Conservation (phyloP, 2,329 filamentous ascomycete species). For the Aureobasidium sp. region DNA sequence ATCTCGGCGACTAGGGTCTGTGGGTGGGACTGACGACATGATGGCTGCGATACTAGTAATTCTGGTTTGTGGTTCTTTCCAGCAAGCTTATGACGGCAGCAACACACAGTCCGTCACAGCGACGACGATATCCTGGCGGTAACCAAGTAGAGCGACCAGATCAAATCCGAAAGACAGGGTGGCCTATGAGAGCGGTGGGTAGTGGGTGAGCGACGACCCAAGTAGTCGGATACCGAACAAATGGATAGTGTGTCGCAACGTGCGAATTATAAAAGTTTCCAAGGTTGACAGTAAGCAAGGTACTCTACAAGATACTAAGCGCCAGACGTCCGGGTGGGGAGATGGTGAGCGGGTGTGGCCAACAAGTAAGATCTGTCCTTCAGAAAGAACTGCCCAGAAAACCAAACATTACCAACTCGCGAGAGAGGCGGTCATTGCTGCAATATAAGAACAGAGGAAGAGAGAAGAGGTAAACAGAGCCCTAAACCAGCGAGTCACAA, state of each 20-base stretch:
- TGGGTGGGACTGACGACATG: conserved; percentile 1
- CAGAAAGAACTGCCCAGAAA: neutral
- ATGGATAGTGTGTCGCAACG: neutral
- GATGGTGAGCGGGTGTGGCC: conserved; percentile 7
- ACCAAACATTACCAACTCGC: neutral
- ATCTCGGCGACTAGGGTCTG: conserved; percentile 2
- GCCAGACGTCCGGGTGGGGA: neutral
- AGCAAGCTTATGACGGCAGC: neutral
- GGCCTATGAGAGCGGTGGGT: neutral
- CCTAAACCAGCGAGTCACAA: neutral
- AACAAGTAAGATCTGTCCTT: conserved; percentile 3
- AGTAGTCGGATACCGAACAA: conserved; percentile 5
- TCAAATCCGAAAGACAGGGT: neutral
- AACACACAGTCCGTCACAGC: neutral
- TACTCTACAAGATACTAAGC: conserved; percentile 6
- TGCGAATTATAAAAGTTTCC: neutral
- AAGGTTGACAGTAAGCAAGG: conserved; percentile 1
- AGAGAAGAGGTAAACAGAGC: neutral
- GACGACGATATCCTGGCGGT: neutral
- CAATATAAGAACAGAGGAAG: neutral
- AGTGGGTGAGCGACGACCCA: conserved; percentile 2
- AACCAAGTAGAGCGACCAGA: neutral
- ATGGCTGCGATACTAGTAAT: neutral
- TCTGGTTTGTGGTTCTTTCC: neutral
- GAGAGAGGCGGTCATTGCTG: conserved; percentile 14